Evolutionary conservation across 2,329 filamentous ascomycete species (phyloP).

Genomic region (Exophiala sp.): DNA sequence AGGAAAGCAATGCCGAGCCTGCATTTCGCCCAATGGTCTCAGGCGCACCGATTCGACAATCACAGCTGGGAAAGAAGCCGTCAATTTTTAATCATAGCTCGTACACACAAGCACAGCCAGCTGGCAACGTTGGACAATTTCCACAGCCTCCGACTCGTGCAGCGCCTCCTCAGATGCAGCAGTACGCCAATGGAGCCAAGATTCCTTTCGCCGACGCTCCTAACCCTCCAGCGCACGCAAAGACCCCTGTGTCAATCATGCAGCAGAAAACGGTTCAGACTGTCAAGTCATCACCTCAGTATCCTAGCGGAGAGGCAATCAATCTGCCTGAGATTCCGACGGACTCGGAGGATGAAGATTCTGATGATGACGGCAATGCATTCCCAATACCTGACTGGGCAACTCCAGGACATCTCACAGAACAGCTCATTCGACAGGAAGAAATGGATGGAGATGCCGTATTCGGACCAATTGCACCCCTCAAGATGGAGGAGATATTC

Average conservation of each 20-base stretch:
- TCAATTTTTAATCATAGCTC: slow-evolving; percentile 37
- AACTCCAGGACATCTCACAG: slow-evolving; percentile 73
- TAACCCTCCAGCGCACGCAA: slow-evolving; percentile 54
- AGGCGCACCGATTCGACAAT: slow-evolving; percentile 77
- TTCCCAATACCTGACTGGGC: slow-evolving; percentile 76
- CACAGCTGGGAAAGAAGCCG: slow-evolving; percentile 59
- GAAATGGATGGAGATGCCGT: slow-evolving; percentile 74
- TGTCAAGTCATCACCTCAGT: slow-evolving; percentile 62
- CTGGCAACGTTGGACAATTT: slow-evolving; percentile 55
- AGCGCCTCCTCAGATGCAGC: slow-evolving; percentile 76
- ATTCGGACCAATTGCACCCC: slow-evolving; percentile 79
- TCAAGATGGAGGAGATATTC: slow-evolving; percentile 97
- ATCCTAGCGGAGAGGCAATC: slow-evolving; percentile 83
- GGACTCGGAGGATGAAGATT: slow-evolving; percentile 83
- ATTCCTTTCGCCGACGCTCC: slow-evolving; percentile 78
- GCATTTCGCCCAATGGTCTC: slow-evolving; percentile 61
- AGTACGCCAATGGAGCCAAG: slow-evolving; percentile 70
- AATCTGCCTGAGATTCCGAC: slow-evolving; percentile 92
- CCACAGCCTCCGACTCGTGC: slow-evolving; percentile 61
- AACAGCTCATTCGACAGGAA: slow-evolving; percentile 74
- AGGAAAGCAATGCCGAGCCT: slow-evolving; percentile 58
- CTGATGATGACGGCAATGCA: slow-evolving; percentile 49
- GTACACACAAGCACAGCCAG: slow-evolving; percentile 42
- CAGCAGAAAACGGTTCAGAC: slow-evolving; percentile 29
- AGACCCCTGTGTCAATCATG: slow-evolving; percentile 31